These are phyloP conservation scores for Aquilaria sinensis DNA, from an alignment of 345 rosid genomes.

Conservation along the genomic window DNA sequence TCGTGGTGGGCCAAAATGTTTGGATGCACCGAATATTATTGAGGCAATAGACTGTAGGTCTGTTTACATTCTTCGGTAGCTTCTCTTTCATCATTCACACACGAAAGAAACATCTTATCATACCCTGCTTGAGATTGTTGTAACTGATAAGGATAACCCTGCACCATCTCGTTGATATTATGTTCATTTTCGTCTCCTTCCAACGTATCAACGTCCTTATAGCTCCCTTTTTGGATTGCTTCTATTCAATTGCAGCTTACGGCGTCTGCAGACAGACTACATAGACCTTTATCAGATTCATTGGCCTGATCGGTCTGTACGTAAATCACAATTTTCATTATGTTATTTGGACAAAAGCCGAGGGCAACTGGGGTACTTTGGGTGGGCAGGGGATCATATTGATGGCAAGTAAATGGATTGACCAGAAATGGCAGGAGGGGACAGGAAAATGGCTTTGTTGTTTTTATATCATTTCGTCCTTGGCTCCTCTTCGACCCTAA, in stretches of 20 bases:
- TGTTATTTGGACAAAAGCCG: not conserved
- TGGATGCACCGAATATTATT: constrained; percentile 45
- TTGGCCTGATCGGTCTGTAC: constrained; percentile 77
- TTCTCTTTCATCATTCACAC: constrained; percentile 2
- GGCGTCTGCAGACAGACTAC: constrained; percentile 40
- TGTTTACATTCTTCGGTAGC: constrained; percentile 6
- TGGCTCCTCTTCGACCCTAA: not conserved
- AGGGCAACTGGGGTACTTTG: not conserved
- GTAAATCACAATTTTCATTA: constrained; percentile 19
- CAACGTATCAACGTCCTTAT: constrained; percentile 1
- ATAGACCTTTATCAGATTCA: constrained; percentile 64
- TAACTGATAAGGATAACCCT: no score
- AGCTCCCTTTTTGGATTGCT: constrained; percentile 5
- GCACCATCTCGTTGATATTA: no score
- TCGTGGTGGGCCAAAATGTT: constrained; percentile 43
- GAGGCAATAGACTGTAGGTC: constrained; percentile 53
- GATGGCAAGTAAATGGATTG: not conserved
- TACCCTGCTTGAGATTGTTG: not conserved
- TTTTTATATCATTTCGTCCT: no score
- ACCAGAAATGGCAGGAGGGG: no score
- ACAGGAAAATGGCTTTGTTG: no score
- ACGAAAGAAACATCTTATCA: not conserved
- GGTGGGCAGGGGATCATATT: not conserved
- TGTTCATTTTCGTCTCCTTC: no score
- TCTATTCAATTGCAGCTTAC: constrained; percentile 28